Base-by-base conservation (phyloP, 768 basidiomycete genomes). In the Rubroboletus satanas region DNA sequence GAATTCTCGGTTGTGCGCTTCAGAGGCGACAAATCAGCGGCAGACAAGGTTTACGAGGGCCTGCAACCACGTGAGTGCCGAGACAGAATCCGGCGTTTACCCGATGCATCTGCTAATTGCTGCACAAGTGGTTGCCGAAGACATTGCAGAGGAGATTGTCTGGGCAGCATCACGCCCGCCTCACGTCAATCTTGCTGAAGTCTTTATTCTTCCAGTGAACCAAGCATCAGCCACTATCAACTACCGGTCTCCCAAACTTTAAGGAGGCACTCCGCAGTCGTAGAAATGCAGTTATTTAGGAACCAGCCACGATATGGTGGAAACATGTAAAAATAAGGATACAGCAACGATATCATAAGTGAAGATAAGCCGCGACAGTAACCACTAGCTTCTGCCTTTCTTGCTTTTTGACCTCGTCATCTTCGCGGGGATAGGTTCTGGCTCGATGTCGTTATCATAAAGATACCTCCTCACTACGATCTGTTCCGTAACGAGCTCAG, bases 61-160 rank as follows among this genome's bases (percentile, higher is more conserved):
- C 69, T 96, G 28, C 80, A 90, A 56, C 94, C 94, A 57, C 69
- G 94, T 95, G 66, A 70, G 90, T 75, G 38, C 17, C 32, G 14
- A 41, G 33, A 26, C 26, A 21, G 51, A 32, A 23, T 14, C 4
- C 2, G 3, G 11, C 4, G 11, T 48, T 41, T 21, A 18, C 2
- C 36, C 49, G 4, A 59, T 10, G 21, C 31, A 18, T 36, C 8
- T 39, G 45, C 56, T 51, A 42, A 56, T 64, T 49, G 43, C 45
- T 44, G 17, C 32, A 23, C 32, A 64, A 94, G 90, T 96, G 70
- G 79, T 81, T 7, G 84, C 87, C 7, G 79, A 87, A 56, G 94
- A 98, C 66, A 88, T 98, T 44, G 97, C 97, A 1, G 97, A 99
- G 69, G 94, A 98, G 72, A 95, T 99, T 65, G 93, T 96, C 18